A percentile compares a stretch with the other conserved stretches of the same genome.
phyloP scores from a whole-genome alignment of 805 yeast species.

The Kodamaea leandrae region DNA sequence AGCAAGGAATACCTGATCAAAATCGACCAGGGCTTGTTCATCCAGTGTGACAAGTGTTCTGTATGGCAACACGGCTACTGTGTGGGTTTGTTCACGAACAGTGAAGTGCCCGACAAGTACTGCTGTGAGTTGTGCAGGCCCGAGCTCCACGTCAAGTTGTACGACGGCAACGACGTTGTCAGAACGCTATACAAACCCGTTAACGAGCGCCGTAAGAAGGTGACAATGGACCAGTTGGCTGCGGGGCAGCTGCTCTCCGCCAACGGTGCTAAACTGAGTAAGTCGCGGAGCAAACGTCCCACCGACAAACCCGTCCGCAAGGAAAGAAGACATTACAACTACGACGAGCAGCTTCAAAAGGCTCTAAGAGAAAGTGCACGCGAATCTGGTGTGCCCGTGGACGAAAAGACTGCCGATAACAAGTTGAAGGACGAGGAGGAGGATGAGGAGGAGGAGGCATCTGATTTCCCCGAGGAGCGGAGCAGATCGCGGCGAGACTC shows the following conservation, averaged over 20 bases:
- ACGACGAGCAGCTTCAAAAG: conserved; percentile 43
- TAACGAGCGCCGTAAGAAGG: conserved; percentile 40
- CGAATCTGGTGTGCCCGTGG: conserved; percentile 40
- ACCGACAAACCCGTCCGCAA: conserved; percentile 21
- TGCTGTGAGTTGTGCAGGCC: conserved; percentile 94
- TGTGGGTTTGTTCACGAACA: conserved; percentile 76
- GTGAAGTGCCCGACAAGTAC: conserved; percentile 85
- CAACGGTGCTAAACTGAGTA: conserved; percentile 16
- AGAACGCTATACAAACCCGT: conserved; percentile 42
- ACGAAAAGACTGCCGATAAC: conserved; percentile 16
- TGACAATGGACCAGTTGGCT: conserved; percentile 19
- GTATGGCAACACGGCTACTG: conserved; percentile 99
- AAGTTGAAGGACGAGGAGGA: conserved; percentile 15
- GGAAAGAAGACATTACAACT: conserved; percentile 35
- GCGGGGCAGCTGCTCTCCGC: conserved; percentile 14
- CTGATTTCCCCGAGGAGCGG: conserved; percentile 1
- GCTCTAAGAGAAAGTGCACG: conserved; percentile 58
- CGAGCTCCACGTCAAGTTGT: conserved; percentile 61
- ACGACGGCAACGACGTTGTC: conserved; percentile 22
- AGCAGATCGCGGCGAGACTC: neutral
- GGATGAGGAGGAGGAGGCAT: conserved; percentile 12
- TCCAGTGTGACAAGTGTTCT: conserved; percentile 85
- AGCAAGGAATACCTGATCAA: conserved; percentile 34
- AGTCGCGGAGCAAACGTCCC: conserved; percentile 22
- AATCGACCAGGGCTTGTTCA: conserved; percentile 60